phyloP scores from a whole-genome alignment of 306 rosid species.

The Pyrus communis region DNA sequence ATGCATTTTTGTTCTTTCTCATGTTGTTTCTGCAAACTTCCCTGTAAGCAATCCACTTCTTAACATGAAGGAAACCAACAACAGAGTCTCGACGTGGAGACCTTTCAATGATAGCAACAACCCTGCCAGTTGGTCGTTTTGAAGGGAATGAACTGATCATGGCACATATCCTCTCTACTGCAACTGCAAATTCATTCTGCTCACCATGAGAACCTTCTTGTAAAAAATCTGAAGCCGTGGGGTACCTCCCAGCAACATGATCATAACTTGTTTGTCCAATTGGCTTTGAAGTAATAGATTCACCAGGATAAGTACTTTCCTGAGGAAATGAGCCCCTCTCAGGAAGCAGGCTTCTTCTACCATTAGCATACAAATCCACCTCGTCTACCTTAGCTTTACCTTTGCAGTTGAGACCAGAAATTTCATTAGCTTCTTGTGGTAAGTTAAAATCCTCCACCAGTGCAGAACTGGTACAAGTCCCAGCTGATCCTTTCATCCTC shows the following conservation, averaged over 20 bases:
- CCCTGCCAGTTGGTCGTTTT: conserved; percentile 80
- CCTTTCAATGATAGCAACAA: conserved; percentile 60
- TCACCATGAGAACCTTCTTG: conserved; percentile 29
- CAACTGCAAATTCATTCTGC: conserved; percentile 33
- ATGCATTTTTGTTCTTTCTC: conserved; percentile 29
- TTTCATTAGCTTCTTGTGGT: conserved; percentile 30
- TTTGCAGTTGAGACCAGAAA: conserved; percentile 28
- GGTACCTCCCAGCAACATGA: conserved; percentile 19
- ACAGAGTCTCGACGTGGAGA: conserved; percentile 57
- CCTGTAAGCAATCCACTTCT: conserved; percentile 30
- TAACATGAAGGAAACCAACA: conserved; percentile 62
- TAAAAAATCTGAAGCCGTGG: conserved; percentile 18
- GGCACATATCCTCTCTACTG: conserved; percentile 43
- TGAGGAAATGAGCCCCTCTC: conserved; percentile 21
- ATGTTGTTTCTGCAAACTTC: conserved; percentile 33
- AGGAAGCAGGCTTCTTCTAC: conserved; percentile 19
- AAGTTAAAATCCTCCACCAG: conserved; percentile 30
- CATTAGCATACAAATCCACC: conserved; percentile 23
- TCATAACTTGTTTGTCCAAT: conserved; percentile 24
- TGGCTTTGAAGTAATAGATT: conserved; percentile 19
- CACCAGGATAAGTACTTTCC: conserved; percentile 15
- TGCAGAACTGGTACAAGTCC: conserved; percentile 26
- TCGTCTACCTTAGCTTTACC: conserved; percentile 40
- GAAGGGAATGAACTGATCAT: conserved; percentile 55
- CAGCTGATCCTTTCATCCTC: conserved; percentile 66